These are phyloP conservation scores for Mycosphaerella arachidis DNA, from an alignment of 2,329 filamentous ascomycete species.

Conservation along the genomic window DNA sequence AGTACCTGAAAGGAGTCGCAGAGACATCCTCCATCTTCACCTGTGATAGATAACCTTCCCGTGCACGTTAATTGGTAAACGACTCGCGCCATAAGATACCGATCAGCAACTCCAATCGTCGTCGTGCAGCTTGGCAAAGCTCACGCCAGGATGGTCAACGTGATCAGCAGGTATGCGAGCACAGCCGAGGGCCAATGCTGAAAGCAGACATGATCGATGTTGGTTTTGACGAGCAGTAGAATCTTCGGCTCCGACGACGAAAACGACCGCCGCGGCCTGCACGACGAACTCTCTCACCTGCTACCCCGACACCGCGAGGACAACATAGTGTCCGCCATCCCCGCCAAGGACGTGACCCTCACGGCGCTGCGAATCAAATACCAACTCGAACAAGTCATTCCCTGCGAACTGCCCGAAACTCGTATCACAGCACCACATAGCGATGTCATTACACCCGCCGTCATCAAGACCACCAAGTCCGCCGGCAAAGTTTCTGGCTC, in stretches of 20 bases:
- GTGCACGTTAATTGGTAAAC: not conserved
- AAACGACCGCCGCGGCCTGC: conserved; percentile 35
- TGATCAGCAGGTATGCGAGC: not conserved
- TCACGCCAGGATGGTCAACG: not conserved
- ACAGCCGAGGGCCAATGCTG: not conserved
- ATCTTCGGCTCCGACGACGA: conserved; percentile 30
- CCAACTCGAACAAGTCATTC: conserved; percentile 81
- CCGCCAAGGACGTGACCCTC: conserved; percentile 78
- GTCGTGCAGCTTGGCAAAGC: not conserved
- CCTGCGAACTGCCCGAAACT: conserved; percentile 78
- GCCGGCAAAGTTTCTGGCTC: conserved; percentile 54
- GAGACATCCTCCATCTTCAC: not conserved
- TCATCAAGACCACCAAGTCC: conserved; percentile 73
- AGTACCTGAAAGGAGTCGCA: too few species aligned
- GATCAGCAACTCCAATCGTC: not conserved
- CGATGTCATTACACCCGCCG: conserved; percentile 72
- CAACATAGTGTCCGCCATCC: conserved; percentile 61
- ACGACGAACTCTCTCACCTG: conserved; percentile 46
- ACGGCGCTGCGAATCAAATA: conserved; percentile 85
- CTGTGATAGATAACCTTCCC: not conserved
- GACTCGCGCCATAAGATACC: not conserved
- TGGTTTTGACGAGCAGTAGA: not conserved
- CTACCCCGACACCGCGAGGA: conserved; percentile 59
- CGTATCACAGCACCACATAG: conserved; percentile 77
- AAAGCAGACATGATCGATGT: not conserved